phyloP scores from a whole-genome alignment of 116 monocot species.

The Cymodocea nodosa region DNA sequence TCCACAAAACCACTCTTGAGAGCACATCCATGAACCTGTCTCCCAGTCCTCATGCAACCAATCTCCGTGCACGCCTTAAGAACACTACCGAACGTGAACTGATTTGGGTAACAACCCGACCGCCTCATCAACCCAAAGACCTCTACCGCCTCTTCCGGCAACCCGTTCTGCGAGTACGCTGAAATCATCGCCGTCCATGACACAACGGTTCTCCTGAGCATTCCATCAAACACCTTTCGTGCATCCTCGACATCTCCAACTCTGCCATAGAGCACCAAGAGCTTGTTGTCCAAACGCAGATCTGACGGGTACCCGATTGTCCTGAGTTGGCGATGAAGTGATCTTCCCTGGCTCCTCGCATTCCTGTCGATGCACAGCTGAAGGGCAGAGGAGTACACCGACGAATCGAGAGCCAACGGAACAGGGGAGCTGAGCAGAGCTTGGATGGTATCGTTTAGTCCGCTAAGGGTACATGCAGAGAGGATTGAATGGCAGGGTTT shows the following conservation, averaged over 20 bases:
- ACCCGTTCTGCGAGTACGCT: constrained; percentile 40
- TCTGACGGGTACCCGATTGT: constrained; percentile 10
- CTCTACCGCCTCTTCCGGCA: constrained; percentile 26
- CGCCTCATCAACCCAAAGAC: constrained; percentile 36
- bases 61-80: constrained; percentile 33
- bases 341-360: constrained; percentile 25
- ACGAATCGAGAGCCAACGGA: constrained; percentile 3
- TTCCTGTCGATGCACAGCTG: constrained; percentile 45
- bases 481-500: background rate
- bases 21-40: constrained; percentile 48
- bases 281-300: constrained; percentile 32
- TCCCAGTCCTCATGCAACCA: constrained; percentile 19
- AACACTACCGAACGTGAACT: constrained; percentile 57
- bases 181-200: constrained; percentile 79
- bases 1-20: constrained; percentile 38
- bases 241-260: constrained; percentile 28
- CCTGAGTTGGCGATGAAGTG: constrained; percentile 23
- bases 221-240: constrained; percentile 47
- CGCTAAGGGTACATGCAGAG: constrained; percentile 18
- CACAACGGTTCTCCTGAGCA: constrained; percentile 41
- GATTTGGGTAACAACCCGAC: constrained; percentile 33
- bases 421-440: constrained; percentile 10
- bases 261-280: constrained; percentile 43
- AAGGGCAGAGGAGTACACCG: constrained; percentile 30
- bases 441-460: constrained; percentile 31